These are phyloP conservation scores for Metschnikowia corniflorae DNA, from an alignment of 805 yeast genomes.

Conservation along the genomic window DNA sequence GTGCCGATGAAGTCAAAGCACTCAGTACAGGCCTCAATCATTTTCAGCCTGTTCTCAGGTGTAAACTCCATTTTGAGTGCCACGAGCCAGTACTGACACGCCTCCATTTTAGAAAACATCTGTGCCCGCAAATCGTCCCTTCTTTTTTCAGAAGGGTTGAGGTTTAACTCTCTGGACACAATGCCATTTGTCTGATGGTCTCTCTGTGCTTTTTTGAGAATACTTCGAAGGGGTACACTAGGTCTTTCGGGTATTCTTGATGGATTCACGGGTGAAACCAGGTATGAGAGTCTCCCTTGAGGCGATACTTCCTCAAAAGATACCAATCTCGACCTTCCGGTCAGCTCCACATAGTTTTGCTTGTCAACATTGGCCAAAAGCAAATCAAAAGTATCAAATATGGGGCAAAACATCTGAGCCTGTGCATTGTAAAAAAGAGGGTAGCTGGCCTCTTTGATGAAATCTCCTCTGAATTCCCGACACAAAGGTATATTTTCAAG, in stretches of 20 bases:
- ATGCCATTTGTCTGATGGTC: too few relatives aligned
- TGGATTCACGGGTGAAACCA: neutral
- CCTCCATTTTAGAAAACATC: neutral
- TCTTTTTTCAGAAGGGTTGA: neutral
- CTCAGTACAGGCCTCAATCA: neutral
- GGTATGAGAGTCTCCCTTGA: neutral
- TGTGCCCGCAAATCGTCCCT: neutral
- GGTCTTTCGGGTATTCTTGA: neutral
- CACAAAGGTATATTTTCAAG: slow-evolving; percentile 1
- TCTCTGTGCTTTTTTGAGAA: too few relatives aligned
- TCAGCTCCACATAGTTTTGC: neutral
- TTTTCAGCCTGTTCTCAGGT: neutral
- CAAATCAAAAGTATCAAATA: neutral
- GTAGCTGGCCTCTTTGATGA: neutral
- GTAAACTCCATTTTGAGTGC: neutral
- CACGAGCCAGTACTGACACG: neutral
- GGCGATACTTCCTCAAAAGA: too few relatives aligned
- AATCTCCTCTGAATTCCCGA: neutral
- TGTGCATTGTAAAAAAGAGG: neutral
- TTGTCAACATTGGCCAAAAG: slow-evolving; percentile 1
- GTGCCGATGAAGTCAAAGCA: neutral
- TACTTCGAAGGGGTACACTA: too few relatives aligned
- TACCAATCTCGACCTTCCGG: too few relatives aligned
- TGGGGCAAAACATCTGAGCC: neutral
- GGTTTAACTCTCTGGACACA: neutral